Percentiles rank a stretch among this genome's conserved stretches.
Evolutionary conservation across 306 rosid genomes (phyloP).

Genomic region (Sicyos baderoa): DNA sequence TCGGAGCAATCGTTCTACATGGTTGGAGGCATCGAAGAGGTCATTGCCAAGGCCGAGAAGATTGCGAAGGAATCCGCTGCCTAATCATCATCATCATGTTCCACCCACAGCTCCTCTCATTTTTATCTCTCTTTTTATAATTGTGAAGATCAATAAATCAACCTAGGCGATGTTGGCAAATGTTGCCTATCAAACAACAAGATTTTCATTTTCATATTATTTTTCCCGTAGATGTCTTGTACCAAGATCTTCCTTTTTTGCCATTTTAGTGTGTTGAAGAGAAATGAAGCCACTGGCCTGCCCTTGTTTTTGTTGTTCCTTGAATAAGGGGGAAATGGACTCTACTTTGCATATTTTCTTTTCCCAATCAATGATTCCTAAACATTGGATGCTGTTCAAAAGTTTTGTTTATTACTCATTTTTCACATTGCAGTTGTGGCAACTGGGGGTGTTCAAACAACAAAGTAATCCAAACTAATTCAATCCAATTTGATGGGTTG

Average conservation of each 20-base stretch:
- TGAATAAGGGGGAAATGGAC: conserved; percentile 41
- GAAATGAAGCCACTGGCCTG: conserved; percentile 32
- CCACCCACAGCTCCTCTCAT: conserved; percentile 8
- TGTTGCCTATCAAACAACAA: conserved; percentile 38
- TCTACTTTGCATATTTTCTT: too few species aligned
- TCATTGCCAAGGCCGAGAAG: conserved; percentile 91
- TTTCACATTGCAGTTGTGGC: too few species aligned
- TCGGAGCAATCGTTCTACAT: conserved; percentile 84
- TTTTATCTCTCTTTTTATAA: conserved; percentile 30
- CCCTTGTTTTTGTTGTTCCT: conserved; percentile 29
- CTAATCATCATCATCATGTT: neutral
- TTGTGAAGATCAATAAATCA: conserved; percentile 62
- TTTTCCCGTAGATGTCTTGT: conserved; percentile 26
- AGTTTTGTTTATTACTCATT: too few species aligned
- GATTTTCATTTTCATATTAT: conserved; percentile 43
- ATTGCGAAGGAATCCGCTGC: conserved; percentile 72
- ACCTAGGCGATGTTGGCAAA: conserved; percentile 53
- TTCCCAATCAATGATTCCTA: neutral
- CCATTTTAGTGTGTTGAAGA: conserved; percentile 32
- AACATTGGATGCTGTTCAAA: too few species aligned
- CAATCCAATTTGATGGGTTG: too few species aligned
- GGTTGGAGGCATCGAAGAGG: conserved; percentile 98
- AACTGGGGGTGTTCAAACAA: too few species aligned
- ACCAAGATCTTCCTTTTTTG: conserved; percentile 41
- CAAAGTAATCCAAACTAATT: too few species aligned